These are phyloP conservation scores for Leishmania turanica DNA, from an alignment of 208 protist species.

Conservation along the genomic window DNA sequence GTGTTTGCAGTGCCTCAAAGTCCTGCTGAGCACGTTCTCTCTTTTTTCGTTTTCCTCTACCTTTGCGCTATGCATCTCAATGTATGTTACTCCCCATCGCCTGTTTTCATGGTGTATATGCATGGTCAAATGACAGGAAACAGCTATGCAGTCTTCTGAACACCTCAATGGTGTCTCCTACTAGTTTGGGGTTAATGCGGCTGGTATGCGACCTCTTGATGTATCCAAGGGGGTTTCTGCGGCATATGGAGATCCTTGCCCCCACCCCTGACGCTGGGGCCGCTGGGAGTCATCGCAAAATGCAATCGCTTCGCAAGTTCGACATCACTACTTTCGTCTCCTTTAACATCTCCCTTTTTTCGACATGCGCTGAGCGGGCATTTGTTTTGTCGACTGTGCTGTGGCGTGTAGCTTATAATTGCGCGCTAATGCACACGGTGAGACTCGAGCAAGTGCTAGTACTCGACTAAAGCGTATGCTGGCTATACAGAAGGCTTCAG, in stretches of 20 bases:
- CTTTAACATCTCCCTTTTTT: neutral
- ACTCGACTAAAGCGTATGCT: neutral
- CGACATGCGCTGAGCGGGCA: neutral
- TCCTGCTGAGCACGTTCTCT: neutral
- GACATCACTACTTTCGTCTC: neutral
- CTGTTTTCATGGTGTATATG: neutral
- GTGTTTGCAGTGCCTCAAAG: neutral
- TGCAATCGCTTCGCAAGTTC: neutral
- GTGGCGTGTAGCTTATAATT: neutral
- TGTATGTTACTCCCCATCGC: neutral
- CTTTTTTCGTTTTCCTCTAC: neutral
- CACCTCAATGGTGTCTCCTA: neutral
- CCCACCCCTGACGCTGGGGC: neutral
- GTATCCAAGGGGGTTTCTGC: no score
- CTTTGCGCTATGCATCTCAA: neutral
- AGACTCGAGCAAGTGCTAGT: neutral
- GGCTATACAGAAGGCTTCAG: neutral
- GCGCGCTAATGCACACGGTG: neutral
- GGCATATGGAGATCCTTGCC: neutral
- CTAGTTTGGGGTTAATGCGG: neutral
- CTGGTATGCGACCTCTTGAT: neutral
- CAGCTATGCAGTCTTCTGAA: neutral
- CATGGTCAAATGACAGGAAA: neutral
- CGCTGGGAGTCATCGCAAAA: neutral
- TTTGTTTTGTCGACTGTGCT: neutral